A percentile compares a stretch with the other conserved stretches of the same genome.
These are phyloP conservation scores for Chlamydomonas sp. DNA, from an alignment of 139 green algal genomes.

Conservation along the genomic window DNA sequence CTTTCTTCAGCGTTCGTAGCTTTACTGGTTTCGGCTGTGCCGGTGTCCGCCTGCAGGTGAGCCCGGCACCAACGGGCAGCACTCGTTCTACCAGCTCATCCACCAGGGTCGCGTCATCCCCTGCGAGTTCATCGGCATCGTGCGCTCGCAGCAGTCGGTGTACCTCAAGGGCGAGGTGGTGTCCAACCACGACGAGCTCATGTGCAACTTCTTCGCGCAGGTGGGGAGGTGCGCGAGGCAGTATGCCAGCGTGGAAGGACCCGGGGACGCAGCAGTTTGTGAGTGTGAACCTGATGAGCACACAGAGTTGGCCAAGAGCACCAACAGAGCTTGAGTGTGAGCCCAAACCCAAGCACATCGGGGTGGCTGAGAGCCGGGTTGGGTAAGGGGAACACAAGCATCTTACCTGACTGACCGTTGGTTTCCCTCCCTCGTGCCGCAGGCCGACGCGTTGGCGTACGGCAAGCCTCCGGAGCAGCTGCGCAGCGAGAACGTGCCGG, in stretches of 20 bases:
- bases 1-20: too few relatives aligned
- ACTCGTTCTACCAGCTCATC: slow-evolving; percentile 99
- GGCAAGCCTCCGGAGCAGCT: slow-evolving; percentile 93
- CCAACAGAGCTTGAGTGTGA: too few relatives aligned
- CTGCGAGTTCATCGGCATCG: slow-evolving; percentile 98
- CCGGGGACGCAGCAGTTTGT: too few relatives aligned
- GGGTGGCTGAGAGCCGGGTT: neutral
- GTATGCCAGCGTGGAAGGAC: too few relatives aligned
- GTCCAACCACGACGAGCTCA: slow-evolving; percentile 99
- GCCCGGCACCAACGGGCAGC: slow-evolving; percentile 99
- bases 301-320: too few relatives aligned
- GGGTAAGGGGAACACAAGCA: neutral
- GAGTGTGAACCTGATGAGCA: too few relatives aligned
- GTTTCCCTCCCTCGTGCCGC: neutral
- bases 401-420: neutral
- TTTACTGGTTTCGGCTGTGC: neutral
- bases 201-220: slow-evolving; percentile 99
- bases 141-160: slow-evolving; percentile 88
- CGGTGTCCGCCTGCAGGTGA: slow-evolving; percentile 56
- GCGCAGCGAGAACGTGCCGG: slow-evolving; percentile 85
- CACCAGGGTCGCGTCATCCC: slow-evolving; percentile 96
- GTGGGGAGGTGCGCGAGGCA: slow-evolving; percentile 1
- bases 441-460: slow-evolving; percentile 92
- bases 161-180: slow-evolving; percentile 95
- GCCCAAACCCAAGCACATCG: too few relatives aligned